Percentiles rank a stretch among this genome's conserved stretches.
Evolutionary conservation across 192 early-diverging fungal genomes (phyloP).

Genomic region (Haplosporangium gracile): DNA sequence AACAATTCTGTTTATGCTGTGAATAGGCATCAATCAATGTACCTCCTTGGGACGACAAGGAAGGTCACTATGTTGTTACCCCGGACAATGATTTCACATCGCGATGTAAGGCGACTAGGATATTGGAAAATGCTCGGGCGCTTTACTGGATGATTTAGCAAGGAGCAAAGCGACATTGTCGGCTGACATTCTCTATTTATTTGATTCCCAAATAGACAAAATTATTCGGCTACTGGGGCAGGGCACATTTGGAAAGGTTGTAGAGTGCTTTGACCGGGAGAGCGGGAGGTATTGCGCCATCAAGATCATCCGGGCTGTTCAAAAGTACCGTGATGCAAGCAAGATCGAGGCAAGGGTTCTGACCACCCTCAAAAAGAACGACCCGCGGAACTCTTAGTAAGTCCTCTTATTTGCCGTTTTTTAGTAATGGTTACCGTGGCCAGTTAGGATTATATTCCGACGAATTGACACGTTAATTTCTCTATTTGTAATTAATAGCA

Average conservation of each 20-base stretch:
- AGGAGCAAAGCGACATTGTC: slow-evolving; percentile 87
- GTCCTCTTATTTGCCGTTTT: slow-evolving; percentile 36
- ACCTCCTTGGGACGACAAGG: slow-evolving; percentile 85
- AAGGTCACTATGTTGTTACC: slow-evolving; percentile 91
- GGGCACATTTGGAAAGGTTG: slow-evolving; percentile 98
- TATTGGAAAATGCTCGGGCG: slow-evolving; percentile 66
- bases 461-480: background rate
- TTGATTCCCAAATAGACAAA: slow-evolving; percentile 66
- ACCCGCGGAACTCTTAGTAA: slow-evolving; percentile 86
- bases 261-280: slow-evolving; percentile 83
- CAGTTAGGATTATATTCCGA: no score
- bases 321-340: slow-evolving; percentile 96
- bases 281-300: slow-evolving; percentile 77
- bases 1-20: background rate
- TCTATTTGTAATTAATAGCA: slow-evolving; percentile 58
- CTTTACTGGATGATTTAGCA: slow-evolving; percentile 90
- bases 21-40: slow-evolving; percentile 24
- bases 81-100: slow-evolving; percentile 78
- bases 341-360: slow-evolving; percentile 90
- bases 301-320: slow-evolving; percentile 94
- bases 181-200: slow-evolving; percentile 12
- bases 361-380: slow-evolving; percentile 79
- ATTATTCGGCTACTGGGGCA: slow-evolving; percentile 92
- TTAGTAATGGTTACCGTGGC: background rate
- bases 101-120: slow-evolving; percentile 70